A percentile compares a stretch with the other conserved stretches of the same genome.
phyloP scores from a whole-genome alignment of 768 basidiomycete genomes.

The Rhizopogon vesiculosus region DNA sequence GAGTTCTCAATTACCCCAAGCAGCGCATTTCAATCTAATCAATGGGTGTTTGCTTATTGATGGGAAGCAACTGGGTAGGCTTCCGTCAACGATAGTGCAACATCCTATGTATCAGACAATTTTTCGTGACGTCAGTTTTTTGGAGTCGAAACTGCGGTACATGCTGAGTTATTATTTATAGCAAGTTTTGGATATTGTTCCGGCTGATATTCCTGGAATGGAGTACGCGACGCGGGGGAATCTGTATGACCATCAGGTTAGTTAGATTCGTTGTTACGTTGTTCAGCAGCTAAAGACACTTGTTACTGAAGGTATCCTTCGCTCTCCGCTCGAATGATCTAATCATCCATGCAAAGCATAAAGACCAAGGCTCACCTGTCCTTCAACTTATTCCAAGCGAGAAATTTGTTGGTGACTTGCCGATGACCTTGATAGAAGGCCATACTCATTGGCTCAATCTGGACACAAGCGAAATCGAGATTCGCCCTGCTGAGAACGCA shows the following conservation, averaged over 20 bases:
- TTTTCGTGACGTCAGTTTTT: constrained; percentile 15
- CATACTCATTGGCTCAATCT: constrained; percentile 30
- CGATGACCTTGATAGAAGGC: constrained; percentile 13
- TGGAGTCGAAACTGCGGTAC: not conserved
- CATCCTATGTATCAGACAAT: constrained; percentile 17
- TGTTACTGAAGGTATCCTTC: constrained; percentile 19
- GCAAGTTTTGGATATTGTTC: constrained; percentile 17
- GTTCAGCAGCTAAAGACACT: not conserved
- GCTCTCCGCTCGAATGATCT: constrained; percentile 11
- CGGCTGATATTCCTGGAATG: constrained; percentile 21
- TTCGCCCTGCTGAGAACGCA: constrained; percentile 18
- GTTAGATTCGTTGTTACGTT: not conserved
- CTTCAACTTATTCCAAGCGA: constrained; percentile 21
- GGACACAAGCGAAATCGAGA: constrained; percentile 15
- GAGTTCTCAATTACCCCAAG: constrained; percentile 11
- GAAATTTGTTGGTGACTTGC: constrained; percentile 20
- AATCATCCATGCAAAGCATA: constrained; percentile 13
- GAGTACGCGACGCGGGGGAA: constrained; percentile 17
- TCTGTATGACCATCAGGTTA: constrained; percentile 15
- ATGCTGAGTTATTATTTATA: constrained; percentile 5
- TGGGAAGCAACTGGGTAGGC: constrained; percentile 19
- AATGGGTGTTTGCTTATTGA: constrained; percentile 23
- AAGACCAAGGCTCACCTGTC: not conserved
- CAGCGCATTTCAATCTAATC: constrained; percentile 17
- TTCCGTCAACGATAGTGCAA: constrained; percentile 13